A percentile compares a stretch with the other conserved stretches of the same genome.
These are phyloP conservation scores for Solanum gandarillasii DNA, from an alignment of 257 asterid genomes.

Conservation along the genomic window DNA sequence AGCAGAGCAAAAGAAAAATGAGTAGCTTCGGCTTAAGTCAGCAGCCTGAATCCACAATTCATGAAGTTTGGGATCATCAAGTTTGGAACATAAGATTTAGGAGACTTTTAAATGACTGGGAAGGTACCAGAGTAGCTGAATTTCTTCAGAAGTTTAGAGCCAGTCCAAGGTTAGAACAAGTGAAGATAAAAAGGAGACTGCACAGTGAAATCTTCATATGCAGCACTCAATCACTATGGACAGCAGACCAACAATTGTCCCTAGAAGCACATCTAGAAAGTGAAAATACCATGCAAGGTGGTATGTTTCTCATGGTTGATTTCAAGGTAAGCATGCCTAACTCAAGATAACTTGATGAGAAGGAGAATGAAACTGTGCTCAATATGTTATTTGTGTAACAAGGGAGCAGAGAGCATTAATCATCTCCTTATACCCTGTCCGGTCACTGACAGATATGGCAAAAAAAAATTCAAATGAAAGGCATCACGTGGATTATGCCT, in stretches of 20 bases:
- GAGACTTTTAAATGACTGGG: neutral
- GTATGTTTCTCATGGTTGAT: neutral
- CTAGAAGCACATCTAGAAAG: neutral
- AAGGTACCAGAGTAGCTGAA: neutral
- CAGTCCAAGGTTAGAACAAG: neutral
- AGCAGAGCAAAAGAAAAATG: neutral
- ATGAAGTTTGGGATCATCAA: neutral
- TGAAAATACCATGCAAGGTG: neutral
- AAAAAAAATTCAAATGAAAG: neutral
- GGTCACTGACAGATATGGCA: neutral
- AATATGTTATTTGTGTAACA: neutral
- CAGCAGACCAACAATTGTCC: neutral
- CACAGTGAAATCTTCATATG: neutral
- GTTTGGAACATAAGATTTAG: neutral
- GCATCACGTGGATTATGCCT: neutral
- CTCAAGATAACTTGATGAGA: neutral
- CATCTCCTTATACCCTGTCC: neutral
- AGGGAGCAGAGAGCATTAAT: neutral
- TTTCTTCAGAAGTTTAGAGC: neutral
- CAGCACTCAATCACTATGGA: neutral
- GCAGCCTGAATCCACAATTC: neutral
- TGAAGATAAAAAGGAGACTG: neutral
- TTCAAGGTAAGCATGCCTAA: neutral
- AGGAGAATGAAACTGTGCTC: neutral
- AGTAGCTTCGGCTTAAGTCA: neutral